Evolutionary conservation across 164 flowering plant species (phyloP).

Genomic region (Stephania cephalantha): DNA sequence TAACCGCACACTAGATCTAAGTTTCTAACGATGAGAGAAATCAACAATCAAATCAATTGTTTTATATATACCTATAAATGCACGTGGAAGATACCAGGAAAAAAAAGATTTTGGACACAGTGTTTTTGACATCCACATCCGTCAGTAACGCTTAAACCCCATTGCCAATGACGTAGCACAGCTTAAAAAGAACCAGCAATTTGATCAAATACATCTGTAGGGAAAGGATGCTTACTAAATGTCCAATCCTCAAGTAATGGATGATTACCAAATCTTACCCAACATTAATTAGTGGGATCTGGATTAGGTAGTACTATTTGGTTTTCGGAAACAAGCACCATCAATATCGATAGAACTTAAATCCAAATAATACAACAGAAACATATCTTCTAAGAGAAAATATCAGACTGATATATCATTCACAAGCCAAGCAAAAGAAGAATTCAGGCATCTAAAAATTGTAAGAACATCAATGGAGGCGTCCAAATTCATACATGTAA

Average conservation of each 20-base stretch:
- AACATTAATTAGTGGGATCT: not conserved
- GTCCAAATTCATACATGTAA: not conserved
- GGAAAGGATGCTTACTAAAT: not conserved
- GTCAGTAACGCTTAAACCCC: not conserved
- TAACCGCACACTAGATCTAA: not conserved
- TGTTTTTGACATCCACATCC: not conserved
- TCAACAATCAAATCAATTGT: not conserved
- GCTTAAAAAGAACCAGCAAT: not conserved
- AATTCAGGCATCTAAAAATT: not conserved
- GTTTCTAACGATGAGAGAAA: not conserved
- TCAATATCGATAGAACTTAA: not conserved
- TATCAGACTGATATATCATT: not conserved
- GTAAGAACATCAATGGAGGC: not conserved
- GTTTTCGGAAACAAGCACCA: not conserved
- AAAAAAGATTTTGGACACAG: not conserved
- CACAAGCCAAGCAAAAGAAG: not conserved
- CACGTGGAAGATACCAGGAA: not conserved
- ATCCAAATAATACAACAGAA: not conserved
- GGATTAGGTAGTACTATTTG: not conserved
- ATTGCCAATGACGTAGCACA: not conserved
- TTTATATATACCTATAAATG: not conserved
- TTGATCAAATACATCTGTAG: not conserved
- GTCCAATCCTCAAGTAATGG: not conserved
- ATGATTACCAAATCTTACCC: not conserved
- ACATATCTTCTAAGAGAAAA: not conserved